Evolutionary conservation across 2,329 filamentous ascomycete genomes (phyloP).

Genomic region (Diaporthe citriasiana): DNA sequence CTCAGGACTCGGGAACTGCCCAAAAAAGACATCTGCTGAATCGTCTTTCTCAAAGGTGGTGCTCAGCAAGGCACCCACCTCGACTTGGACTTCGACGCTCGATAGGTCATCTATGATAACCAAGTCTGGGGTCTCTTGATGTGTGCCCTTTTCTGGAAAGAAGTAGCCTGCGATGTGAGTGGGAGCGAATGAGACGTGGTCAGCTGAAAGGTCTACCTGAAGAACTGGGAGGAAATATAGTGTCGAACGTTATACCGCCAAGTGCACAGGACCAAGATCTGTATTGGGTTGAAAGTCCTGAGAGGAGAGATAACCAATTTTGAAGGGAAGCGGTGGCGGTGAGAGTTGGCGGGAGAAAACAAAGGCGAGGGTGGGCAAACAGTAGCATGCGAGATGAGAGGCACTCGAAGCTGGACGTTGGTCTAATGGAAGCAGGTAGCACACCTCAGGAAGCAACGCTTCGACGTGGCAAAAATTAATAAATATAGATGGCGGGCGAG

Average conservation of each 20-base stretch:
- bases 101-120: background rate
- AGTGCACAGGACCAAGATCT: background rate
- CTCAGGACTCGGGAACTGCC: background rate
- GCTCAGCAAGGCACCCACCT: background rate
- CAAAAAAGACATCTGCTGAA: background rate
- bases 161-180: background rate
- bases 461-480: background rate
- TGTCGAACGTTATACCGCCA: background rate
- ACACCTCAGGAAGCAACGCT: background rate
- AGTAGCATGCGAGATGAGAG: too few species aligned
- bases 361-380: background rate
- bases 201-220: background rate
- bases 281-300: background rate
- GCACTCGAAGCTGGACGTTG: background rate
- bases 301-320: background rate
- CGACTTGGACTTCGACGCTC: background rate
- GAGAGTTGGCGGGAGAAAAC: background rate
- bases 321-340: background rate
- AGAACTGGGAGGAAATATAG: background rate
- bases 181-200: background rate
- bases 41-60: background rate
- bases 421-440: background rate
- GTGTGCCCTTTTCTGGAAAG: background rate
- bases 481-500: background rate
- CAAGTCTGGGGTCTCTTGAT: background rate